Percentiles rank a stretch among this genome's conserved stretches.
phyloP scores from a whole-genome alignment of 208 protist species.

The Trypanosoma grayi region DNA sequence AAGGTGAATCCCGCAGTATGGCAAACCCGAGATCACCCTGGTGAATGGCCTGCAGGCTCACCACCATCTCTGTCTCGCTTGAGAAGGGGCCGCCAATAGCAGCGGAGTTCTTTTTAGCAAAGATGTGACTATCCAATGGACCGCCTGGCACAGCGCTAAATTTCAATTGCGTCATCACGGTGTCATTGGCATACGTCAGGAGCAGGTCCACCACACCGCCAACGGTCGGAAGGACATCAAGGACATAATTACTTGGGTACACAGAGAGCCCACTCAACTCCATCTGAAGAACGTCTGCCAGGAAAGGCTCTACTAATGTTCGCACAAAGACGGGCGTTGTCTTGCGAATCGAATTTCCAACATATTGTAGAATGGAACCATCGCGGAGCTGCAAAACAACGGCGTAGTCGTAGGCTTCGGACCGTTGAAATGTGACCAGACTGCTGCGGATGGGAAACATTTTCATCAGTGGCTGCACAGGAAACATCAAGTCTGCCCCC shows the following conservation, averaged over 20 bases:
- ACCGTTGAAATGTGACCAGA: conserved; percentile 6
- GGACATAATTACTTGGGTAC: conserved; percentile 11
- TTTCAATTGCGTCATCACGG: not conserved
- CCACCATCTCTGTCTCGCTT: not conserved
- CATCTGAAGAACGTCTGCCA: not conserved
- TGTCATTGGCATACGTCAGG: conserved; percentile 12
- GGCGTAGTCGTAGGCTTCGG: conserved; percentile 11
- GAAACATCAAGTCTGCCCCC: conserved; percentile 7
- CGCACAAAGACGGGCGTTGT: conserved; percentile 3
- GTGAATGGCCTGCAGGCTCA: conserved; percentile 5
- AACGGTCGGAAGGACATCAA: not conserved
- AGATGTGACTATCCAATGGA: not conserved
- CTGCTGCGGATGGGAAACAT: conserved; percentile 7
- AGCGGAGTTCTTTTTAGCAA: not conserved
- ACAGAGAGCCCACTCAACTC: conserved; percentile 2
- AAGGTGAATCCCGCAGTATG: conserved; percentile 19
- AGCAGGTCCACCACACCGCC: not conserved
- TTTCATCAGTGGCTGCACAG: conserved; percentile 1
- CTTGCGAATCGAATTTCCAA: conserved; percentile 8
- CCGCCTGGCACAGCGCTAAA: not conserved
- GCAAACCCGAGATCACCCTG: conserved; percentile 15
- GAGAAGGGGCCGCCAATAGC: not conserved
- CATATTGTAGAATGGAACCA: conserved; percentile 21
- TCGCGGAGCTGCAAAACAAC: conserved; percentile 24
- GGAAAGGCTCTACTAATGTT: not conserved